Evolutionary conservation across 257 asterid genomes (phyloP).

Genomic region (Solanum paucissectum): DNA sequence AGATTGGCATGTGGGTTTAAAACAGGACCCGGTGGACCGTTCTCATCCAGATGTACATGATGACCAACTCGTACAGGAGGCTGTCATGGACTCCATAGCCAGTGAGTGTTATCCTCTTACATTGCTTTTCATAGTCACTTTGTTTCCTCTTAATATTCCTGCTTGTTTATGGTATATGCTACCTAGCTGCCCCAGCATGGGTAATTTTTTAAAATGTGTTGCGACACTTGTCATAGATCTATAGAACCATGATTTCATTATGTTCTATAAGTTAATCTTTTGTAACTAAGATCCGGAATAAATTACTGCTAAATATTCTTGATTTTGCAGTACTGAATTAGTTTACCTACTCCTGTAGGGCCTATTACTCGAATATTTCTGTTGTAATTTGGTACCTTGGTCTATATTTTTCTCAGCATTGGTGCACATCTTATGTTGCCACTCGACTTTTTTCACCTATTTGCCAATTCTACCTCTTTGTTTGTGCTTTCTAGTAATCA

Average conservation of each 20-base stretch:
- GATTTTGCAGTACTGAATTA: neutral
- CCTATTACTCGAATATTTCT: neutral
- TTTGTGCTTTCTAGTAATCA: neutral
- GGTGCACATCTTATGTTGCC: neutral
- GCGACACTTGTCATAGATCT: neutral
- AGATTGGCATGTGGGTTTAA: constrained; percentile 94
- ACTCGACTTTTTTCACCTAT: neutral
- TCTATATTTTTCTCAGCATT: neutral
- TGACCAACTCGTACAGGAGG: constrained; percentile 57
- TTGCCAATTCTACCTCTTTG: neutral
- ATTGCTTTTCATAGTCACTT: neutral
- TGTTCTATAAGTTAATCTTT: neutral
- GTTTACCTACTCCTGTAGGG: neutral
- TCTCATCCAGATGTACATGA: constrained; percentile 95
- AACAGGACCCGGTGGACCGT: constrained; percentile 77
- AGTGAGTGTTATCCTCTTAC: constrained; percentile 30
- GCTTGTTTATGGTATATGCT: neutral
- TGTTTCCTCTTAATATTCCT: neutral
- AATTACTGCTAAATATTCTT: neutral
- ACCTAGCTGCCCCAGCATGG: neutral
- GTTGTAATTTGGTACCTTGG: neutral
- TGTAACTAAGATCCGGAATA: neutral
- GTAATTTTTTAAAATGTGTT: neutral
- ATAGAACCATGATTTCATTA: neutral
- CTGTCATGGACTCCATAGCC: constrained; percentile 34